Percentiles rank a stretch among this genome's conserved stretches.
These are phyloP conservation scores for Aspergillus viridinutans DNA, from an alignment of 2,329 filamentous ascomycete species.

Conservation along the genomic window DNA sequence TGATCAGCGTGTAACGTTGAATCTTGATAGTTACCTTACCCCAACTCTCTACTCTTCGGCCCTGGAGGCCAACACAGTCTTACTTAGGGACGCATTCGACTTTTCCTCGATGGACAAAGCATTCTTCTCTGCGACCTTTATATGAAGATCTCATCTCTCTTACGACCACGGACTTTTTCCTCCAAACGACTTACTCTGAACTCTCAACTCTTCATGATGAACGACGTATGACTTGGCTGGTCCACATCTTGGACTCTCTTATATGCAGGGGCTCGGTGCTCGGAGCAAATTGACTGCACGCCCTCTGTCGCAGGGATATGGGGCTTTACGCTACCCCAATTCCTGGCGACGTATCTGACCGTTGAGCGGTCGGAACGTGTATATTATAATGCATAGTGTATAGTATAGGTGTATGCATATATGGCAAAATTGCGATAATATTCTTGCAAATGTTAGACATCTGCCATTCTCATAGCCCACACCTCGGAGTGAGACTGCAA, in stretches of 20 bases:
- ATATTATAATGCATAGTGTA: not conserved
- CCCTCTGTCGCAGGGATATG: not conserved
- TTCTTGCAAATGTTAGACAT: not conserved
- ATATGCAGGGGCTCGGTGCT: not conserved
- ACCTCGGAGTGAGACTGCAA: no score
- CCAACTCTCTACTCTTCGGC: not conserved
- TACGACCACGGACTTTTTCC: not conserved
- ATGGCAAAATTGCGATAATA: not conserved
- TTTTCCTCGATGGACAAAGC: not conserved
- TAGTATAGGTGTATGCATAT: not conserved
- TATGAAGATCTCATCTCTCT: not conserved
- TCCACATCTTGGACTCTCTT: not conserved
- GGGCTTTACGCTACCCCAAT: not conserved
- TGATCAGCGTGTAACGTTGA: slow-evolving; percentile 8
- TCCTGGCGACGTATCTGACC: not conserved
- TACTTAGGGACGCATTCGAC: not conserved
- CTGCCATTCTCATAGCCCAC: not conserved
- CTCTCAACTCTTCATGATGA: slow-evolving; percentile 5
- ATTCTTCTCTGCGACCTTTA: not conserved
- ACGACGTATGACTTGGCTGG: slow-evolving; percentile 5
- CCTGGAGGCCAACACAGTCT: not conserved
- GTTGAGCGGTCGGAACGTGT: not conserved
- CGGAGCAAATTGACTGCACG: not conserved
- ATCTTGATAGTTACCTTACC: not conserved
- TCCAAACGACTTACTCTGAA: not conserved